These are phyloP conservation scores for Colletotrichum navitas DNA, from an alignment of 2,329 filamentous ascomycete species.

Conservation along the genomic window DNA sequence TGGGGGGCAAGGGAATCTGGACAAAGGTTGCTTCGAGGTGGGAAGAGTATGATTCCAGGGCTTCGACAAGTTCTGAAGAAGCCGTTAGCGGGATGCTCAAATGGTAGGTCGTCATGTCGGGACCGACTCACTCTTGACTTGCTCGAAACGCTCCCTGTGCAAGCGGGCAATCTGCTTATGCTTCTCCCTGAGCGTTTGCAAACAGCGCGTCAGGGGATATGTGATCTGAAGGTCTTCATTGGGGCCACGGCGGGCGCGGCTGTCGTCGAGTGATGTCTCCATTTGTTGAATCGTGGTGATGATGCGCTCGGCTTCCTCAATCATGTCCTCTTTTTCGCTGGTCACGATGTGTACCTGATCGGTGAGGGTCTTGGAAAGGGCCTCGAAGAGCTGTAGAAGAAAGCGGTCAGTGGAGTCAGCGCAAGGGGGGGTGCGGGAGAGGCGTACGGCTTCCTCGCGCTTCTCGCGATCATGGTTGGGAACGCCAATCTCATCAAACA, in stretches of 20 bases:
- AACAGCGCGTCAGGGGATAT: constrained; percentile 84
- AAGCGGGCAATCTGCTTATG: constrained; percentile 82
- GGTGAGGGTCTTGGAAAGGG: constrained; percentile 90
- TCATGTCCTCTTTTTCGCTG: constrained; percentile 88
- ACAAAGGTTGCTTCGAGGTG: constrained; percentile 94
- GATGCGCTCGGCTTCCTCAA: constrained; percentile 89
- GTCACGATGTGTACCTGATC: constrained; percentile 89
- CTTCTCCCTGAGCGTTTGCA: constrained; percentile 87
- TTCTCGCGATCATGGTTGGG: constrained; percentile 90
- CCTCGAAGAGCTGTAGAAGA: constrained; percentile 81
- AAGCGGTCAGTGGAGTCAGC: constrained; percentile 15
- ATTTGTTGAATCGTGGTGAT: constrained; percentile 92
- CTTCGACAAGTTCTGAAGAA: constrained; percentile 84
- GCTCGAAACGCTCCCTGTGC: constrained; percentile 92
- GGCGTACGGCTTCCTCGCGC: constrained; percentile 85
- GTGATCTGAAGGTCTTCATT: constrained; percentile 81
- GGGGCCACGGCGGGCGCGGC: constrained; percentile 72
- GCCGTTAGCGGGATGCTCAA: constrained; percentile 30
- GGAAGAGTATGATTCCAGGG: constrained; percentile 94
- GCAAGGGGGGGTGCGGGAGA: background rate
- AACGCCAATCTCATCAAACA: constrained; percentile 99
- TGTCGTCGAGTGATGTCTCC: constrained; percentile 89
- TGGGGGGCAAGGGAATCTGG: constrained; percentile 86
- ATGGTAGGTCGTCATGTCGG: background rate
- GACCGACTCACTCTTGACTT: constrained; percentile 85